Evolutionary conservation across 2,329 filamentous ascomycete genomes (phyloP).

Genomic region (Daldinia sp.): DNA sequence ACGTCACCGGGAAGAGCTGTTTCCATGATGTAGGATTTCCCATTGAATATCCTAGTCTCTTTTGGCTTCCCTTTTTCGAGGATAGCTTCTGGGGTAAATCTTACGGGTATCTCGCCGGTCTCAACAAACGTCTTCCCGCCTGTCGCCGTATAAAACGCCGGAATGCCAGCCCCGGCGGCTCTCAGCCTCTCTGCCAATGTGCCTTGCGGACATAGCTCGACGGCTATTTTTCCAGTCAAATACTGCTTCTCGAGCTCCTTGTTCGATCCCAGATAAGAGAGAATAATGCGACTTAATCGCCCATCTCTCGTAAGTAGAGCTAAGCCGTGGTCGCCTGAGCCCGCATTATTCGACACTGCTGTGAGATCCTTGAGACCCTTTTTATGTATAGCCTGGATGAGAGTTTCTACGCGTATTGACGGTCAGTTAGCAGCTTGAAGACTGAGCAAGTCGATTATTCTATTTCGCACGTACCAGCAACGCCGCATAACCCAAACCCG

Average conservation of each 20-base stretch:
- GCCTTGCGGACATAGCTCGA: constrained; percentile 82
- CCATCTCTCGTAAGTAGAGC: constrained; percentile 76
- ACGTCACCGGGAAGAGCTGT: constrained; percentile 80
- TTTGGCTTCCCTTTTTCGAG: constrained; percentile 73
- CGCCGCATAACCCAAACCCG: constrained; percentile 85
- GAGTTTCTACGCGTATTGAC: constrained; percentile 66
- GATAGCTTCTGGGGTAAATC: constrained; percentile 69
- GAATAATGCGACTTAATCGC: constrained; percentile 77
- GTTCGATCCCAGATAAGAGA: constrained; percentile 82
- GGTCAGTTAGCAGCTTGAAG: constrained; percentile 13
- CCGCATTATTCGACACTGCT: constrained; percentile 85
- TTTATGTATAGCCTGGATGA: constrained; percentile 75
- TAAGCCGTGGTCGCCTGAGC: constrained; percentile 75
- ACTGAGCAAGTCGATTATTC: background rate
- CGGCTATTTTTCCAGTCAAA: constrained; percentile 76
- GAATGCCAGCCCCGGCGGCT: constrained; percentile 80
- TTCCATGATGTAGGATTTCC: constrained; percentile 81
- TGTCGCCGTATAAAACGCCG: constrained; percentile 84
- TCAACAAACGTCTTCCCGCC: constrained; percentile 76
- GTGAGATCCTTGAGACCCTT: constrained; percentile 73
- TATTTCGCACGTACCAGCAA: constrained; percentile 65
- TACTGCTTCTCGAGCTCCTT: constrained; percentile 82
- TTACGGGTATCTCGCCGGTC: constrained; percentile 74
- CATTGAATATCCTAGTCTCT: constrained; percentile 79
- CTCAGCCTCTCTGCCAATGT: constrained; percentile 79